Evolutionary conservation across 371 early-diverging fungal genomes (phyloP), one percentile per base, ranked within the genome.

Genomic region (Mucor saturninus): DNA sequence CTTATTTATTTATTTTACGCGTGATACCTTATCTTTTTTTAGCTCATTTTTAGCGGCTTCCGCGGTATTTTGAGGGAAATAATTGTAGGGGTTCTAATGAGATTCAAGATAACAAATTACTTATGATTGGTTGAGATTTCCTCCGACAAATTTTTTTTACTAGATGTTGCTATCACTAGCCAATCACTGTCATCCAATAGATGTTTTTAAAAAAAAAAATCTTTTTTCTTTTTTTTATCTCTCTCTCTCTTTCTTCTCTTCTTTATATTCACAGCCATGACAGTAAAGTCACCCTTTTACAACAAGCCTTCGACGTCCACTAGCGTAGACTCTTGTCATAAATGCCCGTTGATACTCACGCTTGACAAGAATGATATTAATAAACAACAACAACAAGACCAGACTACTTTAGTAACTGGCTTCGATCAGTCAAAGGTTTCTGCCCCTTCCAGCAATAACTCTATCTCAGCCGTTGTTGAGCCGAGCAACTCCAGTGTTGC

Each of bases 401-500:
- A 73, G 56, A 68, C 76, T 74, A 71, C 58, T 51, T 54, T 35
- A 46, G n/a, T 45, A 48, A 55, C 73, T 81, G 79, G 77, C 76
- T 67, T 78, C 81, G 81, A 81, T 58, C 68, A 65, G 52, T 43
- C 69, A 62, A 72, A 70, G 72, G 64, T 66, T 65, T 65, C 72
- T 59, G 62, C 59, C 61, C 61, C 68, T 76, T 75, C 78, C 81
- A 77, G 62, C 81, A 78, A 69, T 68, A 68, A 73, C 68, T n/a
- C 15, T 21, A 51, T 39, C 37, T 55, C 32, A 51, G 37, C 52
- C 49, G 61, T 73, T 73, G 65, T 74, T 81, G 81, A 78, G 57
- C 81, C 81, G 75, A 71, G 81, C 79, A 75, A 76, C 81, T 78
- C 81, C 81, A 73, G 81, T 81, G 81, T 76, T 78, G 79, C 81